A percentile compares a stretch with the other conserved stretches of the same genome.
These are phyloP conservation scores for Populus hybrid DNA, from an alignment of 441 rosid genomes.

Conservation along the genomic window DNA sequence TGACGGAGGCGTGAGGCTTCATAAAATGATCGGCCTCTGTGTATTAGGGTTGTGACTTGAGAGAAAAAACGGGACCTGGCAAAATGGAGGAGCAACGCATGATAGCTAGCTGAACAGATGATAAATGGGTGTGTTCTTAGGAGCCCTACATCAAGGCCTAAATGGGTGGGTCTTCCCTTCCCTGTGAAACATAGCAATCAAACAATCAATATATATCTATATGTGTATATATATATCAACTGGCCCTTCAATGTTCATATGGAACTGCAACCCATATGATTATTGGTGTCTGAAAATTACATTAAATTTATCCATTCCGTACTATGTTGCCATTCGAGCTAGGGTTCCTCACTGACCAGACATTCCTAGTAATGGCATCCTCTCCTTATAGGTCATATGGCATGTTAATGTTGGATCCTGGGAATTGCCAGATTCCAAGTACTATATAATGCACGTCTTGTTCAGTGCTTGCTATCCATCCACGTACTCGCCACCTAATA, in stretches of 20 bases:
- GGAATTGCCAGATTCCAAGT: neutral
- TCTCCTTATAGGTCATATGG: conserved; percentile 2
- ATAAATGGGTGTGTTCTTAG: neutral
- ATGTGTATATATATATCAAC: neutral
- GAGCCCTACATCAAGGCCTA: conserved; percentile 7
- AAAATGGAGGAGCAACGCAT: neutral
- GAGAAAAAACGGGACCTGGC: neutral
- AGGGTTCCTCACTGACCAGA: neutral
- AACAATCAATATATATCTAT: neutral
- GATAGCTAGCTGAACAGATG: neutral
- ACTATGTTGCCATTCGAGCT: conserved; percentile 1
- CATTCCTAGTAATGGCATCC: conserved; percentile 1
- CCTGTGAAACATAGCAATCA: conserved; percentile 4
- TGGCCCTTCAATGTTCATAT: conserved; percentile 4
- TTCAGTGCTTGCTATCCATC: neutral
- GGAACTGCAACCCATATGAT: neutral
- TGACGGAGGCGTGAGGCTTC: neutral
- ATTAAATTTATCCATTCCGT: neutral
- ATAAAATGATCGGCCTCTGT: neutral
- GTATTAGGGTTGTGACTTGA: neutral
- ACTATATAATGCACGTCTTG: neutral
- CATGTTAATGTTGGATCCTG: neutral
- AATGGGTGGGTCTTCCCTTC: conserved; percentile 13
- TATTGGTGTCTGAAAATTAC: neutral
- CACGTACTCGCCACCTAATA: neutral